Conservation (phyloP, 2,329 filamentous ascomycete species). For the Microdochium nivale region DNA sequence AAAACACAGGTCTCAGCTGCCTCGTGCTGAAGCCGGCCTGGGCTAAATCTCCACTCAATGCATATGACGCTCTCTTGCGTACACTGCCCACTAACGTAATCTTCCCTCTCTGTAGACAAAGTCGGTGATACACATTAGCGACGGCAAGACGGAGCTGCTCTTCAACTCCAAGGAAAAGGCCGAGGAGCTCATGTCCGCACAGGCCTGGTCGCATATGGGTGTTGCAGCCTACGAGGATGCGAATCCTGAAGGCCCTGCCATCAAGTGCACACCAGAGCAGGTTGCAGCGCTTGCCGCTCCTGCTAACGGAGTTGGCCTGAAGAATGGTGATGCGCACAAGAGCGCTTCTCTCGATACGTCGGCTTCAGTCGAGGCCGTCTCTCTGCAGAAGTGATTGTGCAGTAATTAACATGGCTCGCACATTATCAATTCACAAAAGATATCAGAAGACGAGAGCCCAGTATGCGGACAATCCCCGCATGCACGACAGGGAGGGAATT, state of each 20-base stretch:
- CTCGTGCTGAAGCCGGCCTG: not conserved
- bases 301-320: not conserved
- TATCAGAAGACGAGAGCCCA: no score
- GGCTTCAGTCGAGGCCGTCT: not conserved
- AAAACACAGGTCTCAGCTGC: not conserved
- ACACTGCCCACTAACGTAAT: not conserved
- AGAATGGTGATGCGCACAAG: not conserved
- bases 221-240: constrained; percentile 35
- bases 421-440: no score
- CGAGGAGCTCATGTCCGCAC: constrained; percentile 31
- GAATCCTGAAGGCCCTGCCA: constrained; percentile 3
- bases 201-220: constrained; percentile 32
- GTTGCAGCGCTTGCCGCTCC: not conserved
- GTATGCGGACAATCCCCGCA: no score
- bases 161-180: constrained; percentile 31
- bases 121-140: constrained; percentile 32
- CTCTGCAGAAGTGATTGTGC: no score
- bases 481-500: no score
- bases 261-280: not conserved
- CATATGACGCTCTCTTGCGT: not conserved
- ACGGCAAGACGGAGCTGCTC: constrained; percentile 34
- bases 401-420: no score
- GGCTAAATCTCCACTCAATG: not conserved
- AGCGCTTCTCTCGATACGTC: not conserved
- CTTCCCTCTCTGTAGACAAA: constrained; percentile 26